A percentile compares a stretch with the other conserved stretches of the same genome.
These are phyloP conservation scores for Tremella fuciformis DNA, from an alignment of 768 basidiomycete genomes.

Conservation along the genomic window DNA sequence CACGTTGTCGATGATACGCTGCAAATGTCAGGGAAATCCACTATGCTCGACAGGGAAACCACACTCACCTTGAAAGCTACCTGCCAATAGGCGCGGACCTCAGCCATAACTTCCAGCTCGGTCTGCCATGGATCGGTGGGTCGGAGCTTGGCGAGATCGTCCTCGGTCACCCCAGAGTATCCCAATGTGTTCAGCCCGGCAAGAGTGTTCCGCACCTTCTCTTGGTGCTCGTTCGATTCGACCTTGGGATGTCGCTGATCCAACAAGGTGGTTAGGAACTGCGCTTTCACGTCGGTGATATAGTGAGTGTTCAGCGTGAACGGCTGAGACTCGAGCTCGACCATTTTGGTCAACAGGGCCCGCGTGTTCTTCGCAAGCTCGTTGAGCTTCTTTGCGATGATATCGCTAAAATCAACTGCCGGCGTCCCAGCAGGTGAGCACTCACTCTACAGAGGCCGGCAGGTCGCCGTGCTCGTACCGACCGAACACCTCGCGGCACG, in stretches of 20 bases:
- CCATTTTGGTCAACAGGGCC: conserved; percentile 7
- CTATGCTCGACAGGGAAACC: no score
- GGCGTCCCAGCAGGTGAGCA: background rate
- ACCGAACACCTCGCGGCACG: background rate
- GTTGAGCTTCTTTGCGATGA: conserved; percentile 6
- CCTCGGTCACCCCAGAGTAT: background rate
- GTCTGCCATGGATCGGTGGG: conserved; percentile 48
- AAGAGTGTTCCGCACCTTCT: conserved; percentile 16
- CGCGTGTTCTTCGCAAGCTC: background rate
- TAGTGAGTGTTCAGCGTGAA: conserved; percentile 11
- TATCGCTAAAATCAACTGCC: conserved; percentile 1
- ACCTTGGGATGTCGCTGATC: background rate
- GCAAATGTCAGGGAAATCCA: background rate
- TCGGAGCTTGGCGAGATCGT: conserved; percentile 8
- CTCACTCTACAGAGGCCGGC: conserved; percentile 2
- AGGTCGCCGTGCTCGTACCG: conserved; percentile 5
- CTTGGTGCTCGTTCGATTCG: background rate
- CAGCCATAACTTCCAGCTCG: conserved; percentile 60
- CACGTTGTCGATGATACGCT: conserved; percentile 62
- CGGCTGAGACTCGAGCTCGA: conserved; percentile 11
- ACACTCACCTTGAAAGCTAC: conserved; percentile 58
- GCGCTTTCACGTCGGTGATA: background rate
- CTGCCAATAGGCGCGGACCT: conserved; percentile 61
- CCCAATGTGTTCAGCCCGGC: conserved; percentile 29
- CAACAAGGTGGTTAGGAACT: conserved; percentile 6